Base-by-base conservation (phyloP, 495 filamentous ascomycete species). In the Xylaria scruposa region DNA sequence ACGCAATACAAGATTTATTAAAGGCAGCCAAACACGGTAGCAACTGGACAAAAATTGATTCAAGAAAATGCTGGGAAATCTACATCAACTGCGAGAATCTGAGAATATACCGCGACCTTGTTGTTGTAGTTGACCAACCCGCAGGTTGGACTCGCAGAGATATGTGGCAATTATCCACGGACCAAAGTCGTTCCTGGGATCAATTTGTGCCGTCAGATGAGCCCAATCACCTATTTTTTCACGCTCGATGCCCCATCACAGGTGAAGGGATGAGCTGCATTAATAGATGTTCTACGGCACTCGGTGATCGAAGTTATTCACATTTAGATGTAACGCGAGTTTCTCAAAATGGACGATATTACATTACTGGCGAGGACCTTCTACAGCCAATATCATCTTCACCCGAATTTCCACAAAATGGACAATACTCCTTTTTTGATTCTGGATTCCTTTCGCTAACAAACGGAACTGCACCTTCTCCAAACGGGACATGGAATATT, bases 131-230 rank as follows among this genome's bases (percentile, higher is more conserved):
- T 40, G 69, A 77, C 29, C 2, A 66, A 13, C 65, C 69, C 10
- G 71, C n/a, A 5, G 76, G 76, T 51, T 77, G 73, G 76, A 46
- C 69, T 51, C 69, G 76, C 53, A 63, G 64, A 33, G 69, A 74
- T 2, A 77, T 72, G 26, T 77, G 73, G 76, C 68, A 75, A 26
- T 26, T 69, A 60, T 74, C 24, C 12, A 61, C 70, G n/a, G 73
- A 75, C 46, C 68, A 76, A 67, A 68, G 59, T 19, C 49, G 65
- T 5, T 47, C 40, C 13, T 75, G 73, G 73, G n/a, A 61, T 44
- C 46, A 17, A 6, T 76, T 72, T 5, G 54, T 75, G 0, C 76
- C 76, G 12, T 21, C 65, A 2, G 56, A 74, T 40, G 36, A 68
- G 8, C 66, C 73, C 10, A 77, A 77, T 24, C 73, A 77, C 49